phyloP scores from a whole-genome alignment of 2,329 filamentous ascomycete genomes.

The Exophiala phaeomuriformis region DNA sequence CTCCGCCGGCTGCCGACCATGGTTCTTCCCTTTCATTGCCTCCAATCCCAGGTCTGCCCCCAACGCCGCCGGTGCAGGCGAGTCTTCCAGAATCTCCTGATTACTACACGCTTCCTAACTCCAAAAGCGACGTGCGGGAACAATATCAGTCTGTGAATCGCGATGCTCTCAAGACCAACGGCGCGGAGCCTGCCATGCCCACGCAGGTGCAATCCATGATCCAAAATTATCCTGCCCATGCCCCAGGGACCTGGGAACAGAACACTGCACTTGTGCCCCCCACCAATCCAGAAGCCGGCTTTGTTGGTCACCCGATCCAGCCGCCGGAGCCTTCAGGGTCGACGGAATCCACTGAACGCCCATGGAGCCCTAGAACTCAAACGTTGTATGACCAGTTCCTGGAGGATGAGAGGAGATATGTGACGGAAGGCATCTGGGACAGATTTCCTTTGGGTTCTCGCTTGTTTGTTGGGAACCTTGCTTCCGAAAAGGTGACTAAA shows the following conservation, averaged over 20 bases:
- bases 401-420: constrained; percentile 45
- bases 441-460: constrained; percentile 44
- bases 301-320: constrained; percentile 7
- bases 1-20: constrained; percentile 28
- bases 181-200: constrained; percentile 4
- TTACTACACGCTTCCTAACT: constrained; percentile 9
- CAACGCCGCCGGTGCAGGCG: constrained; percentile 41
- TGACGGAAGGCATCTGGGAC: constrained; percentile 47
- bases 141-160: constrained; percentile 9
- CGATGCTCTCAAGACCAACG: constrained; percentile 7
- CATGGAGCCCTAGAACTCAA: constrained; percentile 44
- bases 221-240: constrained; percentile 10
- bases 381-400: constrained; percentile 46
- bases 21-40: constrained; percentile 30
- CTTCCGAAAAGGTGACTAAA: constrained; percentile 87
- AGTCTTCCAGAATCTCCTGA: constrained; percentile 32
- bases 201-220: constrained; percentile 3
- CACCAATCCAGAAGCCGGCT: constrained; percentile 1
- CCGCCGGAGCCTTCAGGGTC: constrained; percentile 8
- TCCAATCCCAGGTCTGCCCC: constrained; percentile 36
- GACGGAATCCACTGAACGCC: constrained; percentile 34
- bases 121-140: constrained; percentile 5
- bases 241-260: constrained; percentile 11
- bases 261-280: constrained; percentile 5
- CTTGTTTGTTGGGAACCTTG: constrained; percentile 62